Percentiles rank a stretch among this genome's conserved stretches.
Conservation (phyloP, 495 filamentous ascomycete genomes). For the Neurospora pannonica region DNA sequence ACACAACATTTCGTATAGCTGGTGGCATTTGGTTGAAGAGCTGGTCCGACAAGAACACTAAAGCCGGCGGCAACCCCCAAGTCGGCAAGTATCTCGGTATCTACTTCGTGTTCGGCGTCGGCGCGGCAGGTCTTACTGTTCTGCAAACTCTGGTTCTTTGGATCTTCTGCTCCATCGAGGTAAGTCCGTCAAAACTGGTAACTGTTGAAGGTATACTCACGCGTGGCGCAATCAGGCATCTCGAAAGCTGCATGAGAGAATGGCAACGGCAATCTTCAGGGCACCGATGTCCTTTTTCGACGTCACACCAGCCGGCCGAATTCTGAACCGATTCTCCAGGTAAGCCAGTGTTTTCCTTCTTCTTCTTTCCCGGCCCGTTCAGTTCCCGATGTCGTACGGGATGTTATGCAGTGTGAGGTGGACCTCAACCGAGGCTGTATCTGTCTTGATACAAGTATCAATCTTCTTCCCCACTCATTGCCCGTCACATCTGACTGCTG, state of each 20-base stretch:
- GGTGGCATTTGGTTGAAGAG: slow-evolving; percentile 89
- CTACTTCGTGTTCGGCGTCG: slow-evolving; percentile 89
- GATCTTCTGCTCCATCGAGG: slow-evolving; percentile 99
- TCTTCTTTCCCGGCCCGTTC: not conserved
- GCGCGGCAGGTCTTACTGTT: slow-evolving; percentile 77
- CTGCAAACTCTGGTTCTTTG: slow-evolving; percentile 91
- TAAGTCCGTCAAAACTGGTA: slow-evolving; percentile 25
- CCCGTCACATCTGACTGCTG: not conserved
- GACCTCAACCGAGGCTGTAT: slow-evolving; percentile 6
- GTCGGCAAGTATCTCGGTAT: slow-evolving; percentile 88
- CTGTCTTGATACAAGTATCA: not conserved
- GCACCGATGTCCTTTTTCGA: slow-evolving; percentile 99
- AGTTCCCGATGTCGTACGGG: slow-evolving; percentile 7
- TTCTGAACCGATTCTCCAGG: slow-evolving; percentile 95
- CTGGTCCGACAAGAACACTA: slow-evolving; percentile 75
- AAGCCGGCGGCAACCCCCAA: slow-evolving; percentile 55
- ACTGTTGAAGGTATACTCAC: slow-evolving; percentile 3
- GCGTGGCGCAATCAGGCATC: slow-evolving; percentile 51
- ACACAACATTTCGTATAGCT: slow-evolving; percentile 10
- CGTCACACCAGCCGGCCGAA: slow-evolving; percentile 92
- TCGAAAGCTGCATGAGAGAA: slow-evolving; percentile 91
- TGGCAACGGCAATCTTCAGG: slow-evolving; percentile 96
- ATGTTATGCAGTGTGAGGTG: slow-evolving; percentile 7
- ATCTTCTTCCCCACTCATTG: not conserved
- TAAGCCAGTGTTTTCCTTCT: slow-evolving; percentile 25